Conservation (phyloP, 108 stramenopile genomes). For the Nitzschia inconspicua region DNA sequence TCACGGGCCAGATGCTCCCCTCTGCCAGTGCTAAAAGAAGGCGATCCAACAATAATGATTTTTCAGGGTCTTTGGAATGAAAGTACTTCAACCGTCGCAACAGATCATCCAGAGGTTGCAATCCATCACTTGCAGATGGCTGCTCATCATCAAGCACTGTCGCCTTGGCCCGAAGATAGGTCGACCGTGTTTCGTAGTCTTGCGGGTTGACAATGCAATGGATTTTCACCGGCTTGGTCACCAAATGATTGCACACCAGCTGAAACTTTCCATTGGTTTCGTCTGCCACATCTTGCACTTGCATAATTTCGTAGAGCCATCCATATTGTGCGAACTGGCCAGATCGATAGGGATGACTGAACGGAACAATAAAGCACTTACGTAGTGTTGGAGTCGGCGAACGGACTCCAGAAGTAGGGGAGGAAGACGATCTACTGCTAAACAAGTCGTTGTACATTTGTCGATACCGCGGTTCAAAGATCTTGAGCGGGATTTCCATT, state of each 20-base stretch:
- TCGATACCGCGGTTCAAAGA: conserved; percentile 46
- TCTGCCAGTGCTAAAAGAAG: conserved; percentile 3
- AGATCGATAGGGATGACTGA: conserved; percentile 17
- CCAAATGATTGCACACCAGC: conserved; percentile 7
- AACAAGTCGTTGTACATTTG: conserved; percentile 39
- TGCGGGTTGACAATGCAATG: conserved; percentile 8
- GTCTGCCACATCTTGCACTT: conserved; percentile 18
- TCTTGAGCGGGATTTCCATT: conserved; percentile 11
- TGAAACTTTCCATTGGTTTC: conserved; percentile 16
- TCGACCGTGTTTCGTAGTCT: conserved; percentile 3
- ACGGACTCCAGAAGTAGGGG: not conserved
- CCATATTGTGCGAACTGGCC: conserved; percentile 14
- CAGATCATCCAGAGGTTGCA: not conserved
- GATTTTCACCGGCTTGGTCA: conserved; percentile 12
- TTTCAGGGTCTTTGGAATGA: not conserved
- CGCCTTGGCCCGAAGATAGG: conserved; percentile 20
- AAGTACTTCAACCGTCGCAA: not conserved
- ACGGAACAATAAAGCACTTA: conserved; percentile 14
- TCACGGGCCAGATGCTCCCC: conserved; percentile 8
- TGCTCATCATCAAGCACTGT: not conserved
- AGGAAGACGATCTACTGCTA: not conserved
- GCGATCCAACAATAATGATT: conserved; percentile 2
- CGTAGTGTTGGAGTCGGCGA: no score
- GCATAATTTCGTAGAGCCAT: conserved; percentile 12
- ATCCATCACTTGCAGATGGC: not conserved